Percentiles rank a stretch among this genome's conserved stretches.
Evolutionary conservation across 192 early-diverging fungal species (phyloP).

Genomic region (Thamnidium elegans): DNA sequence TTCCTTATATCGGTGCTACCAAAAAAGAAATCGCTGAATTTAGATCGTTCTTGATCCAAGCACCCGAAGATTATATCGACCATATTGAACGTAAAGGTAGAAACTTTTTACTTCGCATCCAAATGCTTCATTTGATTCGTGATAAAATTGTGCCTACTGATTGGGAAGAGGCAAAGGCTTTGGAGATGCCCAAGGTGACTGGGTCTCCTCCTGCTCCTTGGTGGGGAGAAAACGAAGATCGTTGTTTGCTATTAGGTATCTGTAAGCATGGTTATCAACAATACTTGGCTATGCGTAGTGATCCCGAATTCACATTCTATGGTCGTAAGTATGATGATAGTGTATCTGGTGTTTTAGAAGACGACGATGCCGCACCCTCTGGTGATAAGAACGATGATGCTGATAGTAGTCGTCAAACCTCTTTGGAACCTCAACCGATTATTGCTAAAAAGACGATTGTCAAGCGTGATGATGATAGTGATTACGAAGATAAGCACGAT

Average conservation of each 20-base stretch:
- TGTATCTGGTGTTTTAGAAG: constrained; percentile 32
- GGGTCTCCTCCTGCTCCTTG: constrained; percentile 56
- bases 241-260: constrained; percentile 75
- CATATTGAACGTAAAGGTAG: constrained; percentile 66
- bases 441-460: neutral
- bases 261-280: constrained; percentile 76
- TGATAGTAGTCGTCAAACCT: constrained; percentile 3
- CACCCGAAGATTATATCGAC: constrained; percentile 70
- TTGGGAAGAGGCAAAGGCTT: constrained; percentile 57
- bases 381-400: neutral
- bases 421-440: neutral
- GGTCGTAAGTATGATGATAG: constrained; percentile 52
- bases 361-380: constrained; percentile 27
- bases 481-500: constrained; percentile 37
- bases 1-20: constrained; percentile 64
- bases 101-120: constrained; percentile 70
- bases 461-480: constrained; percentile 22
- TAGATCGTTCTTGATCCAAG: constrained; percentile 67
- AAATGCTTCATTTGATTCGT: constrained; percentile 74
- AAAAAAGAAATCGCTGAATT: constrained; percentile 65
- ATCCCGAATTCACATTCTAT: constrained; percentile 53
- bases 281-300: constrained; percentile 47
- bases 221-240: constrained; percentile 80
- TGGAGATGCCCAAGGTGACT: constrained; percentile 64
- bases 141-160: constrained; percentile 64